Evolutionary conservation across 176 grass and related monocot species (phyloP), one percentile per base, ranked within the genome.

Genomic region (Lolium multiflorum): DNA sequence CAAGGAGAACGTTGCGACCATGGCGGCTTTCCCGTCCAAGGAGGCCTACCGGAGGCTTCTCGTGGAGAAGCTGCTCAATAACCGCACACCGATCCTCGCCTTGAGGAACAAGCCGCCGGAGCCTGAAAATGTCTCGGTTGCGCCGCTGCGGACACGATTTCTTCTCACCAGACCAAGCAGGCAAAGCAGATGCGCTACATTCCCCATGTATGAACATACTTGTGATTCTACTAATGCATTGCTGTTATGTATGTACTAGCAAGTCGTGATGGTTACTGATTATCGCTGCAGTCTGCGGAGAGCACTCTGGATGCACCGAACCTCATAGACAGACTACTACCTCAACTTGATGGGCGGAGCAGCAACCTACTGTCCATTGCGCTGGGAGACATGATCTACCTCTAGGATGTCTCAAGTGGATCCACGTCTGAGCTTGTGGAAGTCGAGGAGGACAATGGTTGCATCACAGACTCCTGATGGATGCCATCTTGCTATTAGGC

Each of bases 311-410:
- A 94, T 63, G 89, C 87, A 48, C 92, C 87, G 1, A 90, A 92
- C 6, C 90, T 94, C 28, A 82, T 94, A 3, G 90, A 94, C n/a
- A 35, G 90, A 94, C 79, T 94, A 94, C 85, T 90, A 94, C 61
- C 82, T 94, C 65, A 94, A 94, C 83, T 79, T 94, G 12, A 82
- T 94, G 1, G 92, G 92, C 61, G 92, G 57, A 89, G 84, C 78
- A 89, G 43, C 78, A 94, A 94, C 26, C 73, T 94, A 49, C 11
- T 94, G 66, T 94, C 89, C 72, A 94, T 94, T 43, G 92, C 90
- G 16, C 59, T 94, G 49, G 74, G 92, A 43, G 88, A 92, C 82
- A 90, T 90, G 0, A 82, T 90, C 60, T 92, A 94, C 72, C 63
- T 90, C 43, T 94, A 90, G 92, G 81, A 94, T 71, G 87, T 87